Evolutionary conservation across 2,329 filamentous ascomycete species (phyloP).

Genomic region (Mycosphaerella sp.): DNA sequence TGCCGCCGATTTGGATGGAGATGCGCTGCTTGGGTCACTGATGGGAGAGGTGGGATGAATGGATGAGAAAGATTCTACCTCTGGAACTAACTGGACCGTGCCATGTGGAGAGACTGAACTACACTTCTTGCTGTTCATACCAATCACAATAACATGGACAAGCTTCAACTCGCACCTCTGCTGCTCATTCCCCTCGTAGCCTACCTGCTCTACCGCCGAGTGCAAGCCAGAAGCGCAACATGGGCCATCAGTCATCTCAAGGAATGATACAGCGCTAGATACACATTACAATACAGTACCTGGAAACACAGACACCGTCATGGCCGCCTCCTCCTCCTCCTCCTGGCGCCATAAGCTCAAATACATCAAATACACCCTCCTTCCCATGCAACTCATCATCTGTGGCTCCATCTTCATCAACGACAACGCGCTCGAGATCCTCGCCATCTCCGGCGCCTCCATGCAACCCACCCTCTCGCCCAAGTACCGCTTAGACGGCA

Average conservation of each 20-base stretch:
- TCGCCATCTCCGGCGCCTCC: constrained; percentile 37
- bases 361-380: constrained; percentile 10
- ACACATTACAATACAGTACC: not conserved
- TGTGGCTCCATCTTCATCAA: constrained; percentile 32
- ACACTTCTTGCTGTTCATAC: not conserved
- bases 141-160: constrained; percentile 1
- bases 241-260: not conserved
- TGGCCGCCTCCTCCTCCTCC: too few species aligned
- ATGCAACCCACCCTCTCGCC: constrained; percentile 46
- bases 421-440: constrained; percentile 37
- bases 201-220: constrained; percentile 4
- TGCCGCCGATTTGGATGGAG: too few species aligned
- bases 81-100: not conserved
- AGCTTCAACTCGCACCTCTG: constrained; percentile 1
- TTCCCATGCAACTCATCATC: constrained; percentile 10
- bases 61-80: too few species aligned
- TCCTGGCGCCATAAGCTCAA: not conserved
- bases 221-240: constrained; percentile 6
- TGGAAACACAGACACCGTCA: not conserved
- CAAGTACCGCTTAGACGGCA: constrained; percentile 36
- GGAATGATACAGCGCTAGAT: not conserved
- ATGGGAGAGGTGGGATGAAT: too few species aligned
- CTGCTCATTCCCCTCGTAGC: constrained; percentile 1
- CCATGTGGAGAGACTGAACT: not conserved
- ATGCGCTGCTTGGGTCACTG: too few species aligned